Evolutionary conservation across 768 basidiomycete species (phyloP).

Genomic region (Tephrocybe sp.): DNA sequence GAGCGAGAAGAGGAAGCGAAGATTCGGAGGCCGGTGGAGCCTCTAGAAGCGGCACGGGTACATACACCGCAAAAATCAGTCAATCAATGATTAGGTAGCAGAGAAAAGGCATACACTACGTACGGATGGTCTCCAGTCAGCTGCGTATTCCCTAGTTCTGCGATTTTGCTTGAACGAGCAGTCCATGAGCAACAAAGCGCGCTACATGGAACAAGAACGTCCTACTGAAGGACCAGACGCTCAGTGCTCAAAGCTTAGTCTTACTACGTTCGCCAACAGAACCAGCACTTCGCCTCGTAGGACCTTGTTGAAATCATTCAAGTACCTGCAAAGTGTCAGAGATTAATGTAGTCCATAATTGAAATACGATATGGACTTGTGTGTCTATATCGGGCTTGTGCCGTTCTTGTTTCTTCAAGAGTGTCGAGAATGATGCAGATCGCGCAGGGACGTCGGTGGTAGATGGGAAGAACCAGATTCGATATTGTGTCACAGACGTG

Average conservation of each 20-base stretch:
- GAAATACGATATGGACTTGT: too few species aligned
- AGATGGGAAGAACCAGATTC: too few species aligned
- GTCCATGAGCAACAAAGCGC: too few species aligned
- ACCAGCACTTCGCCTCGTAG: conserved; percentile 79
- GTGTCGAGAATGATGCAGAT: too few species aligned
- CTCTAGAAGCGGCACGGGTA: conserved; percentile 33
- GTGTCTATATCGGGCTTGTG: too few species aligned
- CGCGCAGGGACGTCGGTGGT: too few species aligned
- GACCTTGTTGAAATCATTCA: conserved; percentile 85
- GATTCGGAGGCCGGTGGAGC: conserved; percentile 43
- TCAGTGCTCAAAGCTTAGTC: conserved; percentile 75
- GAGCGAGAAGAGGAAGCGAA: conserved; percentile 54
- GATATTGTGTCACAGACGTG: too few species aligned
- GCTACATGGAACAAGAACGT: conserved; percentile 24
- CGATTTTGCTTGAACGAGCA: conserved; percentile 62
- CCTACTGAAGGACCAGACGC: conserved; percentile 79
- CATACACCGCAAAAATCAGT: conserved; percentile 23
- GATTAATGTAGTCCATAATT: too few species aligned
- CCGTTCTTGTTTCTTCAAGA: too few species aligned
- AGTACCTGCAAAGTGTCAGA: too few species aligned
- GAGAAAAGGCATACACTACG: conserved; percentile 12
- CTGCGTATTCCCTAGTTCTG: conserved; percentile 80
- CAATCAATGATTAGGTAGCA: background rate
- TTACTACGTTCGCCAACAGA: conserved; percentile 77
- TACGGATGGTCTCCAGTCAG: conserved; percentile 72